A percentile compares a stretch with the other conserved stretches of the same genome.
Evolutionary conservation across 1,284 basidiomycete species (phyloP).

Genomic region (Puccinia horiana): DNA sequence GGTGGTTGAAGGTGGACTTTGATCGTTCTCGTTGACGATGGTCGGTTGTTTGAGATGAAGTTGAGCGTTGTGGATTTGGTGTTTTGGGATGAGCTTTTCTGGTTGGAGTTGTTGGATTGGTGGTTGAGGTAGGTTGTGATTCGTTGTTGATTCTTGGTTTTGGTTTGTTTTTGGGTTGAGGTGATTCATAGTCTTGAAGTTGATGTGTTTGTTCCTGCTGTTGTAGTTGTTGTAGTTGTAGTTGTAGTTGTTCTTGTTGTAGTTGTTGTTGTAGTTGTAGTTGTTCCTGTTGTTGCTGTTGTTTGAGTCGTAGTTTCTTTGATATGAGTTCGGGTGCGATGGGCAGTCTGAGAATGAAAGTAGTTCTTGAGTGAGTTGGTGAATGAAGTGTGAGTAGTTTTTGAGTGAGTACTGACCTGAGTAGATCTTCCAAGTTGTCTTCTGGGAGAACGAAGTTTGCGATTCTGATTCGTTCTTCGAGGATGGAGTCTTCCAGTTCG

Average conservation of each 20-base stretch:
- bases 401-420: not conserved
- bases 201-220: not conserved
- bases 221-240: not conserved
- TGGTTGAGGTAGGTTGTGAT: not conserved
- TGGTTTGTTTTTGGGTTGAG: not conserved
- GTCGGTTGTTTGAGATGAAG: not conserved
- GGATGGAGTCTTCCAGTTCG: slow-evolving; percentile 38
- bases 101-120: not conserved
- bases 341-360: slow-evolving; percentile 8
- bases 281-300: not conserved
- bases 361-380: not conserved
- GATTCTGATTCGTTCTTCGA: slow-evolving; percentile 35
- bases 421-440: slow-evolving; percentile 44
- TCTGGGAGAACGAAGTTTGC: slow-evolving; percentile 44
- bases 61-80: not conserved
- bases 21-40: slow-evolving; percentile 6
- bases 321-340: slow-evolving; percentile 46
- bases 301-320: not conserved
- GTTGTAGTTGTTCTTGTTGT: not conserved
- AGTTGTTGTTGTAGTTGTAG: not conserved
- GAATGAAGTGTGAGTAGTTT: not conserved
- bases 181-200: not conserved
- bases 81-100: not conserved
- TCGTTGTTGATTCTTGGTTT: not conserved
- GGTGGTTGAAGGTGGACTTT: not conserved